These are phyloP conservation scores for Picea abies DNA, from an alignment of 83 land plant species.

Conservation along the genomic window DNA sequence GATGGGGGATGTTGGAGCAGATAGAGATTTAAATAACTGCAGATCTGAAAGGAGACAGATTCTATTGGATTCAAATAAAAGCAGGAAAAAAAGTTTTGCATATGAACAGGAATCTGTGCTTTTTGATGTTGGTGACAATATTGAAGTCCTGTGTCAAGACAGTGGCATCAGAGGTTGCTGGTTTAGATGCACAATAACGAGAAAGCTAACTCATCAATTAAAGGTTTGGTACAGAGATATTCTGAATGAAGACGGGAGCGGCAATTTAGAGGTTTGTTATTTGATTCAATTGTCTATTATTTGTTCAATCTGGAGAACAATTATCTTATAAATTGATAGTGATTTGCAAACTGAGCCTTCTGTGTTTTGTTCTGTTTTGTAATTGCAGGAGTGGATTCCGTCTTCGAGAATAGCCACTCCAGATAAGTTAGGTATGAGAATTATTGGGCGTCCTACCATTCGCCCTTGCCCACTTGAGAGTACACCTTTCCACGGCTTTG, in stretches of 20 bases:
- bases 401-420: slow-evolving; percentile 38
- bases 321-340: not conserved
- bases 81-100: not conserved
- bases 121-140: slow-evolving; percentile 32
- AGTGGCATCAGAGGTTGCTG: slow-evolving; percentile 83
- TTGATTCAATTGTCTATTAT: not conserved
- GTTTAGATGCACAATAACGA: slow-evolving; percentile 55
- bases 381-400: slow-evolving; percentile 66
- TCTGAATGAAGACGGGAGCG: slow-evolving; percentile 51
- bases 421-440: slow-evolving; percentile 45
- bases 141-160: slow-evolving; percentile 73
- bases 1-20: not conserved
- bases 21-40: not conserved
- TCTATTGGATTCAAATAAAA: not conserved
- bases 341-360: slow-evolving; percentile 1
- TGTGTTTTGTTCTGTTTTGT: slow-evolving; percentile 1
- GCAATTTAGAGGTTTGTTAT: slow-evolving; percentile 52
- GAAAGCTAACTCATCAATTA: slow-evolving; percentile 40
- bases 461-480: slow-evolving; percentile 40
- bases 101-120: not conserved
- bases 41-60: not conserved
- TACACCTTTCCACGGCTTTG: slow-evolving; percentile 18
- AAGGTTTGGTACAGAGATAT: slow-evolving; percentile 64
- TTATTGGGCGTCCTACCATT: slow-evolving; percentile 44
- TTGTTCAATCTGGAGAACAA: not conserved